These are phyloP conservation scores for Yamadazyma triangularis DNA, from an alignment of 1,139 yeast genomes.

Conservation along the genomic window DNA sequence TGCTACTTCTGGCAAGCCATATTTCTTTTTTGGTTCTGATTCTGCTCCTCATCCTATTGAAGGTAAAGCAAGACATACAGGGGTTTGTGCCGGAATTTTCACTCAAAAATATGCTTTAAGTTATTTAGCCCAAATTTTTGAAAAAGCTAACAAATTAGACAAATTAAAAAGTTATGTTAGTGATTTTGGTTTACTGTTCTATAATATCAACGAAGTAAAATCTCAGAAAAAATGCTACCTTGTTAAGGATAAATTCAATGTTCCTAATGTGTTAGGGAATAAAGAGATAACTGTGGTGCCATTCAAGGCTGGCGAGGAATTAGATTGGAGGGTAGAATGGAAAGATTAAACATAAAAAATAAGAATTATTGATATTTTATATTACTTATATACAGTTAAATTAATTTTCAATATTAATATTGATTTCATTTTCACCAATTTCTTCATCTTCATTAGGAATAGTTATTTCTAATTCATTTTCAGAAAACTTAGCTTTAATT, in stretches of 20 bases:
- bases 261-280: slow-evolving; percentile 57
- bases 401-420: slow-evolving; percentile 10
- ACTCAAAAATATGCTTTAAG: slow-evolving; percentile 82
- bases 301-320: slow-evolving; percentile 77
- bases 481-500: slow-evolving; percentile 36
- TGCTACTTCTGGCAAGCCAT: slow-evolving; percentile 88
- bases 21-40: slow-evolving; percentile 95
- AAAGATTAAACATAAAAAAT: slow-evolving; percentile 10
- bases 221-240: slow-evolving; percentile 45
- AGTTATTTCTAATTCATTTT: slow-evolving; percentile 40
- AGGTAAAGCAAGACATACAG: slow-evolving; percentile 69
- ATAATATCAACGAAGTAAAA: slow-evolving; percentile 44
- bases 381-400: not conserved
- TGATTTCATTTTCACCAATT: slow-evolving; percentile 14
- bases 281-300: slow-evolving; percentile 67
- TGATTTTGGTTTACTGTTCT: slow-evolving; percentile 68
- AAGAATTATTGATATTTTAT: too few relatives aligned
- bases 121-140: slow-evolving; percentile 86
- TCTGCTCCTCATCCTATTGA: slow-evolving; percentile 93
- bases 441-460: slow-evolving; percentile 36
- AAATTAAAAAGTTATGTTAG: slow-evolving; percentile 71
- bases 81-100: slow-evolving; percentile 96
- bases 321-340: slow-evolving; percentile 82
- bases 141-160: slow-evolving; percentile 56
- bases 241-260: slow-evolving; percentile 43